A percentile compares a stretch with the other conserved stretches of the same genome.
Conservation (phyloP, 495 filamentous ascomycete genomes). For the Aspergillus incahuasiensis region DNA sequence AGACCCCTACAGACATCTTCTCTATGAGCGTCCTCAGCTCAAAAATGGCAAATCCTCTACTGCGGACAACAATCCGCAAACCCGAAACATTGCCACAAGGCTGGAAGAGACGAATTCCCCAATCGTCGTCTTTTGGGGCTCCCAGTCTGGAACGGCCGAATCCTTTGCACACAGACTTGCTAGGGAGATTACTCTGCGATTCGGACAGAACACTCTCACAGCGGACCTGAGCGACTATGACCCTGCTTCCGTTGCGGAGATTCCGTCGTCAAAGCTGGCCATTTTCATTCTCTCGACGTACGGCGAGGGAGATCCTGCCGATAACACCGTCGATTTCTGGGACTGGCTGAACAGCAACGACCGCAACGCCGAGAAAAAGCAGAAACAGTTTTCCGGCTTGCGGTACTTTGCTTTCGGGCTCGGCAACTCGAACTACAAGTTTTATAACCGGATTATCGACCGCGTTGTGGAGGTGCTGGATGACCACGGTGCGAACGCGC, state of each 20-base stretch:
- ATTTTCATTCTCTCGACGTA: constrained; percentile 52
- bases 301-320: constrained; percentile 52
- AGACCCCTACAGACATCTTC: constrained; percentile 27
- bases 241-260: constrained; percentile 31
- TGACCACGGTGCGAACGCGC: constrained; percentile 31
- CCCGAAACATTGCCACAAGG: constrained; percentile 34
- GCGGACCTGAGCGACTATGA: constrained; percentile 51
- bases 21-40: constrained; percentile 33
- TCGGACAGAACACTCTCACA: constrained; percentile 38
- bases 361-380: constrained; percentile 14
- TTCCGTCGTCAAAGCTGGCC: constrained; percentile 38
- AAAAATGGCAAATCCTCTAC: constrained; percentile 21
- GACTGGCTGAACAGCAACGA: constrained; percentile 30
- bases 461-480: constrained; percentile 34
- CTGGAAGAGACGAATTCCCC: constrained; percentile 31
- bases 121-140: constrained; percentile 52
- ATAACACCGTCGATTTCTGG: constrained; percentile 47
- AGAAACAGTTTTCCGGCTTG: constrained; percentile 29
- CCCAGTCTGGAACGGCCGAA: constrained; percentile 53
- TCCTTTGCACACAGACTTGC: constrained; percentile 43
- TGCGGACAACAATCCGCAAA: constrained; percentile 20
- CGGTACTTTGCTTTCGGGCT: constrained; percentile 44
- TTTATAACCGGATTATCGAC: constrained; percentile 47
- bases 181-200: constrained; percentile 39
- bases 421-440: constrained; percentile 50